Evolutionary conservation across 2,329 filamentous ascomycete species (phyloP), one percentile per base, ranked within the genome.

Genomic region (Colletotrichum aenigma): DNA sequence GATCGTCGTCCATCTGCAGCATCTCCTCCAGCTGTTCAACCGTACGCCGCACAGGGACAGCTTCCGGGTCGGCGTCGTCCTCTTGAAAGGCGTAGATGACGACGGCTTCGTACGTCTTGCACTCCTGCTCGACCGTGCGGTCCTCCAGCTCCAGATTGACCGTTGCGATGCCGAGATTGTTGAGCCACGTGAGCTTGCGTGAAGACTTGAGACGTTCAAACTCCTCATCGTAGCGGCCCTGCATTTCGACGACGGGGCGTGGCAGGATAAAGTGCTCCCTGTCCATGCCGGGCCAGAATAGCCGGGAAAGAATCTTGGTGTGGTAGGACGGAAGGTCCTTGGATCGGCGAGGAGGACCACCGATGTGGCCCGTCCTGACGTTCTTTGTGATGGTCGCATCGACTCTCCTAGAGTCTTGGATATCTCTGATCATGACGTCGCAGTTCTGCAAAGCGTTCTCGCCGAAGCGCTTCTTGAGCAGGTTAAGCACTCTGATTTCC

Each of bases 351-450:
- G 78, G 77, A 77, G 78, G 62, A 56, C 76, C 79, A 48, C 80
- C 73, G 8, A 70, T 18, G 4, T 74, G 48, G 66, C 79, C 71
- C 32, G 67, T 55, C 21, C 65, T 77, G 13, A 78, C 75, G 73
- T 81, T 83, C 72, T 88, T 89, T 56, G 92, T 88, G 62, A 98
- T 92, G 15, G 90, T 87, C 9, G 88, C 86, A 81, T 98, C 94
- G 75, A 97, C 91, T 56, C 91, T 90, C 76, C 90, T 89, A 2
- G 96, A 98, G 81, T 98, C 96, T 78, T 94, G 91, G 43, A 98
- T 94, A 82, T 99, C 97, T 78, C 94, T 95, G 73, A 99, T 91
- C 97, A 99, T 99, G 80, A 99, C 97, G 82, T 99, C 96, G 84
- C 96, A 98, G 65, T 95, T 94, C 82, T 98, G 97, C 61, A 99